Evolutionary conservation across 305 asterid species (phyloP).

Genomic region (Salvia sclarea): DNA sequence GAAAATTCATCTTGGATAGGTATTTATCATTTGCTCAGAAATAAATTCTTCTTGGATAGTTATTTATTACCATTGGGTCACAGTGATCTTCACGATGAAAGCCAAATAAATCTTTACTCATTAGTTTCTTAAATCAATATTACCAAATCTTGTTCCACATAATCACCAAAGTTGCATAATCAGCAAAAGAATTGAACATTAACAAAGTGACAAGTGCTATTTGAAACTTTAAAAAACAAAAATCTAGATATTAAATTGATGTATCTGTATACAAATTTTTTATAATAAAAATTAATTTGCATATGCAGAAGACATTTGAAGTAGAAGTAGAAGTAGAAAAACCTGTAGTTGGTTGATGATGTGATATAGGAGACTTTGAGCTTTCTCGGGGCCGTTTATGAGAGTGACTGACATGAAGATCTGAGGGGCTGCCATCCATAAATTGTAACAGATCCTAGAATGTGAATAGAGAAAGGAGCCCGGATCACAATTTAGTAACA

Average conservation of each 20-base stretch:
- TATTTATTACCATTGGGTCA: too few species aligned
- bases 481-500: not conserved
- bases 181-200: not conserved
- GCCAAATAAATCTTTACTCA: not conserved
- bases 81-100: not conserved
- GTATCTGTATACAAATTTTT: not conserved
- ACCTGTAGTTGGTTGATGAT: slow-evolving; percentile 37
- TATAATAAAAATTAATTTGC: not conserved
- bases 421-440: slow-evolving; percentile 93
- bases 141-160: not conserved
- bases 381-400: slow-evolving; percentile 90
- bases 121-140: not conserved
- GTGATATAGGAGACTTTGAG: slow-evolving; percentile 49
- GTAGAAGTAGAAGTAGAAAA: not conserved
- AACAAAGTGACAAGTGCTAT: not conserved
- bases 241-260: not conserved
- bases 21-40: too few species aligned
- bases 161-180: not conserved
- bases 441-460: slow-evolving; percentile 80
- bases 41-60: too few species aligned
- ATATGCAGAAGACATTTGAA: not conserved
- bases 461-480: slow-evolving; percentile 32
- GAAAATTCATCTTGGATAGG: too few species aligned
- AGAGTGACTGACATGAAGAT: slow-evolving; percentile 62
- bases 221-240: not conserved